Conservation (phyloP, 352 stramenopile species). For the Globisporangium sylvaticum region DNA sequence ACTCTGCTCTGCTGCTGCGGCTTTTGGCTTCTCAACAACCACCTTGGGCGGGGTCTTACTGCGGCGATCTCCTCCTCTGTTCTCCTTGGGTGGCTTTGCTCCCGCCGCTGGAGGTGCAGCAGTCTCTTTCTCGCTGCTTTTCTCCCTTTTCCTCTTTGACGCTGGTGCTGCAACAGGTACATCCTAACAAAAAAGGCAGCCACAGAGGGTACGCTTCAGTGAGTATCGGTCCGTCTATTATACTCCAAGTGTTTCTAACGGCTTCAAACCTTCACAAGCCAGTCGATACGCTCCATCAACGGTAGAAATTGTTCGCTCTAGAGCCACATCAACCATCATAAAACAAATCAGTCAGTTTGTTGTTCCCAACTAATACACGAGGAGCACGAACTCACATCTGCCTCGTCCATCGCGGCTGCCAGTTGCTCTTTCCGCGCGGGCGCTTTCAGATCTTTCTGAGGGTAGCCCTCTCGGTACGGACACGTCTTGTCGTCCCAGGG, state of each 20-base stretch:
- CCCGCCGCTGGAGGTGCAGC: neutral
- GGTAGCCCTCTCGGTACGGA: constrained; percentile 13
- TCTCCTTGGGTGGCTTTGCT: neutral
- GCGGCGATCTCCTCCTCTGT: neutral
- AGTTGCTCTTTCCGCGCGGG: constrained; percentile 5
- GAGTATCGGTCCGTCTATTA: neutral
- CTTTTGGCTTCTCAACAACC: neutral
- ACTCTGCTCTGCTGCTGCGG: neutral
- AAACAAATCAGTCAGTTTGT: neutral
- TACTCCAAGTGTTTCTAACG: neutral
- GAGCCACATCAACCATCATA: neutral
- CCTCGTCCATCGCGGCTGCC: constrained; percentile 3
- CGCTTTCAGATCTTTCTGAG: constrained; percentile 9
- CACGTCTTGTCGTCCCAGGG: constrained; percentile 11
- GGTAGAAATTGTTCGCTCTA: constrained; percentile 11
- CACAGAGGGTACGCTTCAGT: neutral
- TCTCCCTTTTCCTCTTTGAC: constrained; percentile 7
- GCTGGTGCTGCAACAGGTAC: neutral
- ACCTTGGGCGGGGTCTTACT: neutral
- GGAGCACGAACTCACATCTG: neutral
- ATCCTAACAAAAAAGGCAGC: neutral
- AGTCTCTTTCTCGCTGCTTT: constrained; percentile 5
- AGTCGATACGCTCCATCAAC: constrained; percentile 12
- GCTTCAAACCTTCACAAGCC: constrained; percentile 11
- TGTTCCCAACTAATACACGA: neutral